Evolutionary conservation across 352 stramenopile species (phyloP).

Genomic region (Phytopythium aichiense): DNA sequence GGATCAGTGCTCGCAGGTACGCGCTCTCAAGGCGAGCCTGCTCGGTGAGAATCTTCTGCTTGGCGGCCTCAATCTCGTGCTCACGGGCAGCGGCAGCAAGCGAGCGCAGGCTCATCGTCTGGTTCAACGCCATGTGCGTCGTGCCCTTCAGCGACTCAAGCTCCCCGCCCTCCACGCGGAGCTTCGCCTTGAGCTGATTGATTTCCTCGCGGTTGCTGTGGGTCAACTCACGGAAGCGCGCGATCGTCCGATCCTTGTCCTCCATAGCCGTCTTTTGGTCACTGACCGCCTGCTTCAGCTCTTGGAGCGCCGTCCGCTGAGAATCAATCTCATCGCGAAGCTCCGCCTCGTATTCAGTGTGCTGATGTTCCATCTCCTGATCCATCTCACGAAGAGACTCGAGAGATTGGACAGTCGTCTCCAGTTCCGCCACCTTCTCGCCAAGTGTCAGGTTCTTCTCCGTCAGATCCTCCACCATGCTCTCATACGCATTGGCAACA

Average conservation of each 20-base stretch:
- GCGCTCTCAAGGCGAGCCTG: conserved; percentile 62
- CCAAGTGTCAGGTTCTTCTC: conserved; percentile 86
- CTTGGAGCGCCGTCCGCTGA: conserved; percentile 43
- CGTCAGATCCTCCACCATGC: conserved; percentile 85
- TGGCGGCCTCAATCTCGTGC: conserved; percentile 64
- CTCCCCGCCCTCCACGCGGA: conserved; percentile 63
- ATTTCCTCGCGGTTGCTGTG: conserved; percentile 73
- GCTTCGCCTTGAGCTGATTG: conserved; percentile 62
- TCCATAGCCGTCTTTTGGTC: conserved; percentile 62
- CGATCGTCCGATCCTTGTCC: conserved; percentile 79
- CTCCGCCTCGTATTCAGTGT: conserved; percentile 78
- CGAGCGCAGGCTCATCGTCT: conserved; percentile 67
- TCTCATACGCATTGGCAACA: conserved; percentile 82
- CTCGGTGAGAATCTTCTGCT: conserved; percentile 62
- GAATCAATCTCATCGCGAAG: conserved; percentile 66
- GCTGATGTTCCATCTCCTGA: conserved; percentile 88
- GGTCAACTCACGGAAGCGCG: conserved; percentile 69
- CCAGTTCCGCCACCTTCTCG: conserved; percentile 75
- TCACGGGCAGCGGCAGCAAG: conserved; percentile 54
- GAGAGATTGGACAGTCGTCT: conserved; percentile 63
- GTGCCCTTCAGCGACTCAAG: conserved; percentile 74
- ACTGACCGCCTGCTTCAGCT: conserved; percentile 48
- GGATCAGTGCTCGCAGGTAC: conserved; percentile 63
- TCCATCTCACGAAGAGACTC: conserved; percentile 81
- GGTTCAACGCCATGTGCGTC: conserved; percentile 64